A percentile compares a stretch with the other conserved stretches of the same genome.
Conservation (phyloP, 176 grass and related monocot species). For the Chrysopogon serrulatus region DNA sequence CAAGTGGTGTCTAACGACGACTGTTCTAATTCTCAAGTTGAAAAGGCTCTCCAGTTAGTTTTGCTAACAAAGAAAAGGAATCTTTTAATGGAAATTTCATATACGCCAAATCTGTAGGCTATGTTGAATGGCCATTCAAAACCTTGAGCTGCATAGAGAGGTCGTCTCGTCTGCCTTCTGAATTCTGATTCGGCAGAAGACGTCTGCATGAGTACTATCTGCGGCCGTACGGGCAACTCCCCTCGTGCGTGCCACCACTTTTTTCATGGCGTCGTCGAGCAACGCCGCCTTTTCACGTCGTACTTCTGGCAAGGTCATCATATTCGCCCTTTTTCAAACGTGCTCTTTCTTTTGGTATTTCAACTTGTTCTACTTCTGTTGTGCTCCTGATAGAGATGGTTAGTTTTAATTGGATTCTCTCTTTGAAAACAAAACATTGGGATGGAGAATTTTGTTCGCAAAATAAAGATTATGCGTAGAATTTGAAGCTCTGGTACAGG, state of each 20-base stretch:
- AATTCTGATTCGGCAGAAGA: neutral
- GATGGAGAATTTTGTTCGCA: neutral
- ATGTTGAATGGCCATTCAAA: neutral
- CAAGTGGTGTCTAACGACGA: conserved; percentile 3
- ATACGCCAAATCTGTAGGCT: neutral
- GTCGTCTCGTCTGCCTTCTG: neutral
- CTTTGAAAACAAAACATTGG: neutral
- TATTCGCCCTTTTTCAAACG: neutral
- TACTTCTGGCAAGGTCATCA: neutral
- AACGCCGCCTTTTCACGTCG: neutral
- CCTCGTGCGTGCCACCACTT: neutral
- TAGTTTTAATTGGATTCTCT: neutral
- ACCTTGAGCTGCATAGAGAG: neutral
- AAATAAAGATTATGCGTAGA: neutral
- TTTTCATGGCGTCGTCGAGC: neutral
- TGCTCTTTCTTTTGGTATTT: neutral
- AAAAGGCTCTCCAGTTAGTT: neutral
- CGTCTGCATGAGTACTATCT: neutral
- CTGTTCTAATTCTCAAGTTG: neutral
- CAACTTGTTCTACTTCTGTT: neutral
- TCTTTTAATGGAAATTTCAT: neutral
- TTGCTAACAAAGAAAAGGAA: neutral
- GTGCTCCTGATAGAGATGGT: neutral
- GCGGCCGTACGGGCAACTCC: neutral
- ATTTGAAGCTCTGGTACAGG: neutral